Percentiles rank a stretch among this genome's conserved stretches.
Conservation (phyloP, 2,329 filamentous ascomycete genomes). For the Phoma sp. region DNA sequence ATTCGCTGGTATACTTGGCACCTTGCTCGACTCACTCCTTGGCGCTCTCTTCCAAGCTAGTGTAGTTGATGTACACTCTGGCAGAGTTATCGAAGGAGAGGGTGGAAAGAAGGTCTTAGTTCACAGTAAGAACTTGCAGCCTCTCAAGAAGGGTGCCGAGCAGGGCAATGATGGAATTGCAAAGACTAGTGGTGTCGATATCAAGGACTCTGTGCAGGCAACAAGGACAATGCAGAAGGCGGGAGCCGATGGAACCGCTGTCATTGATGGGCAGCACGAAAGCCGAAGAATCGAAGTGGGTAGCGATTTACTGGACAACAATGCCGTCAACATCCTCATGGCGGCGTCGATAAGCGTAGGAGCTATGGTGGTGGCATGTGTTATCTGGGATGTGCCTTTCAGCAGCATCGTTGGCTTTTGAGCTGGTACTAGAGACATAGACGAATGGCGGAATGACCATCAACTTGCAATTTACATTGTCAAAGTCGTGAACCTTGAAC, state of each 20-base stretch:
- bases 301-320: conserved; percentile 85
- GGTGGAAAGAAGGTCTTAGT: conserved; percentile 68
- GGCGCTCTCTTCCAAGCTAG: conserved; percentile 86
- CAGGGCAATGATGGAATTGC: conserved; percentile 48
- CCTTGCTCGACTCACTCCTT: conserved; percentile 84
- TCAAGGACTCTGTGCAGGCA: conserved; percentile 25
- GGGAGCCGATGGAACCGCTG: conserved; percentile 28
- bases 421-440: no score
- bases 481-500: no score
- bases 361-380: conserved; percentile 65
- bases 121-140: conserved; percentile 39
- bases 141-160: conserved; percentile 39
- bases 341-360: conserved; percentile 79
- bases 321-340: conserved; percentile 94
- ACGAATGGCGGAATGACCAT: no score
- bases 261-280: conserved; percentile 49
- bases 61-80: conserved; percentile 80
- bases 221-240: conserved; percentile 44
- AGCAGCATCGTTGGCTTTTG: conserved; percentile 31
- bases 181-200: conserved; percentile 38
- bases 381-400: conserved; percentile 43
- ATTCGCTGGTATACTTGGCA: conserved; percentile 77
- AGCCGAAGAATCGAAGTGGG: conserved; percentile 66
- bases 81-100: conserved; percentile 87
- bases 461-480: no score